Evolutionary conservation across 306 rosid species (phyloP), one percentile per base, ranked within the genome.

Genomic region (Trifolium dubium): DNA sequence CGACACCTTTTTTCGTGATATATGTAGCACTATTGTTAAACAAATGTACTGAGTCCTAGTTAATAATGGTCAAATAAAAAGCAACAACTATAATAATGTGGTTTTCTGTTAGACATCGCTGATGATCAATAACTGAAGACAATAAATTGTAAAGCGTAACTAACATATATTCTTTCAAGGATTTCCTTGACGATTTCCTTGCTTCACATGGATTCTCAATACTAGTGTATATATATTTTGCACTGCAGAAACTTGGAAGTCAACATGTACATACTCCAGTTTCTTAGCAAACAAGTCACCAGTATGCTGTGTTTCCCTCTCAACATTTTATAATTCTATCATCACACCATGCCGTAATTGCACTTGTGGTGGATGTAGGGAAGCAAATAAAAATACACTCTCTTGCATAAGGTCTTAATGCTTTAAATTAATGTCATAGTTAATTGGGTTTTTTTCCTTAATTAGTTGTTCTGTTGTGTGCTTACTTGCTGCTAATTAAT

Each of bases 291-390:
- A 77, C 69, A 79, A 81, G 61, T 66, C 83, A 74, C 92, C 92
- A 2, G 67, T 82, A 31, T 90, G 96, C 47, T 90, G 96, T 61
- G 92, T 85, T 71, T 92, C 98, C 18, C 83, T 90, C 67, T 92
- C 98, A 54, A 63, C 98, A 67, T 90, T 92, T 77, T 92, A 92
- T 85, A 84, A 77, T 74, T 91, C 91, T 14, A 29, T 18, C 29
- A 62, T 92, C 89, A 87, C 95, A 51, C 46, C 87, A 28, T 89
- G 95, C 79, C 88, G 83, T 14, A 55, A 54, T 10, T 90, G 95
- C 75, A 87, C 90, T 75, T 87, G 97, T 67, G 95, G 97, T 56
- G 95, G 95, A 67, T 92, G 98, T 87, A 82, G 81, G 59, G 76
- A 75, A 65, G 78, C 83, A 23, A 85, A 78, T 69, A 56, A 63